Percentiles rank a stretch among this genome's conserved stretches.
These are phyloP conservation scores for Amphirosellinia nigrospora DNA, from an alignment of 495 filamentous ascomycete genomes.

Conservation along the genomic window DNA sequence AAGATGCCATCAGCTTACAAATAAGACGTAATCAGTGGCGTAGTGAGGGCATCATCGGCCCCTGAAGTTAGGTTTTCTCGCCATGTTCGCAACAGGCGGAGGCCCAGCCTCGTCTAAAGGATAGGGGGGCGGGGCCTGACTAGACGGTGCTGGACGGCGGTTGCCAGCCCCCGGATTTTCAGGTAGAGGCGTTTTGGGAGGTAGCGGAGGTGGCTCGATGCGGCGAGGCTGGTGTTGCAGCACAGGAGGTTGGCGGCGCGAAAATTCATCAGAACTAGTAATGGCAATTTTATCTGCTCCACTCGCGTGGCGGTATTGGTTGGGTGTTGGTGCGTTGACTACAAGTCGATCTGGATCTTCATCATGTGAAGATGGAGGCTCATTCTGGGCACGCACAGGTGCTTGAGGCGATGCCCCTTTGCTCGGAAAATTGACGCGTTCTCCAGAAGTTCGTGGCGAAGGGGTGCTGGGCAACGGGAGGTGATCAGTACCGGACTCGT, in stretches of 20 bases:
- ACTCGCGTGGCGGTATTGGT: slow-evolving; percentile 53
- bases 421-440: slow-evolving; percentile 38
- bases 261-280: slow-evolving; percentile 62
- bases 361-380: slow-evolving; percentile 46
- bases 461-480: slow-evolving; percentile 44
- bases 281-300: slow-evolving; percentile 68
- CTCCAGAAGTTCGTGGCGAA: slow-evolving; percentile 52
- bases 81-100: slow-evolving; percentile 80
- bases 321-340: slow-evolving; percentile 59
- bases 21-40: background rate
- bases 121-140: slow-evolving; percentile 67
- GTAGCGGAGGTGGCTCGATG: slow-evolving; percentile 74
- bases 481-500: slow-evolving; percentile 53
- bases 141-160: slow-evolving; percentile 35
- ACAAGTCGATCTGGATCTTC: slow-evolving; percentile 54
- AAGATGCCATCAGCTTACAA: background rate
- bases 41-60: slow-evolving; percentile 40
- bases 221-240: slow-evolving; percentile 53
- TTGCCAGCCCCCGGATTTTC: slow-evolving; percentile 39
- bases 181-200: slow-evolving; percentile 82
- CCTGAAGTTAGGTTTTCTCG: slow-evolving; percentile 81
- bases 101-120: slow-evolving; percentile 82
- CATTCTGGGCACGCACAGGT: slow-evolving; percentile 39
- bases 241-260: slow-evolving; percentile 52
- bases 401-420: slow-evolving; percentile 39